phyloP scores from a whole-genome alignment of 768 basidiomycete species.

The Auriscalpium microsporum region DNA sequence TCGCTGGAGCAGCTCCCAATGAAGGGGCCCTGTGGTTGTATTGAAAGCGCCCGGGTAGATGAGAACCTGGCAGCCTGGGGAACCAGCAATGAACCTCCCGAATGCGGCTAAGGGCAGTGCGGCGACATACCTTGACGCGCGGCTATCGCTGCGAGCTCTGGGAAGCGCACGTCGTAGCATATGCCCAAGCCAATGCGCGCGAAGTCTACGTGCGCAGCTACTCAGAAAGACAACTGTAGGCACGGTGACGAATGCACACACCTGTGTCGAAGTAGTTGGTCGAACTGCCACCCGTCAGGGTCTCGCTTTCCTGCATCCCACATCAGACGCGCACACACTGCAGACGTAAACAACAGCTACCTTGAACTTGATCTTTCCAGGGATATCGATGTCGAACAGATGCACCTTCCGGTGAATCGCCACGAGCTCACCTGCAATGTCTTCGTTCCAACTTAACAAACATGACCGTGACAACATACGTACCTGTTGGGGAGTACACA shows the following conservation, averaged over 20 bases:
- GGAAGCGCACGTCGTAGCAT: slow-evolving; percentile 94
- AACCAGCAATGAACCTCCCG: background rate
- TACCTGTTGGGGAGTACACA: slow-evolving; percentile 78
- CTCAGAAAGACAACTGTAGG: background rate
- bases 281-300: slow-evolving; percentile 65
- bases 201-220: slow-evolving; percentile 53
- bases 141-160: slow-evolving; percentile 86
- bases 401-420: slow-evolving; percentile 91
- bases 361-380: slow-evolving; percentile 85
- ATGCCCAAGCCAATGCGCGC: slow-evolving; percentile 95
- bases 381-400: slow-evolving; percentile 96
- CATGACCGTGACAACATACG: background rate
- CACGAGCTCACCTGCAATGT: slow-evolving; percentile 62
- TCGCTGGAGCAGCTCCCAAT: slow-evolving; percentile 90
- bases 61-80: slow-evolving; percentile 72
- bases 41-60: slow-evolving; percentile 97
- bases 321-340: background rate
- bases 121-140: slow-evolving; percentile 64
- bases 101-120: background rate
- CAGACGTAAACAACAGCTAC: slow-evolving; percentile 24
- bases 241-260: background rate
- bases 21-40: slow-evolving; percentile 86
- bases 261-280: slow-evolving; percentile 85
- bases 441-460: background rate
- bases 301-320: slow-evolving; percentile 72